Conservation (phyloP, 2,329 filamentous ascomycete genomes). For the Thelonectria blattea region DNA sequence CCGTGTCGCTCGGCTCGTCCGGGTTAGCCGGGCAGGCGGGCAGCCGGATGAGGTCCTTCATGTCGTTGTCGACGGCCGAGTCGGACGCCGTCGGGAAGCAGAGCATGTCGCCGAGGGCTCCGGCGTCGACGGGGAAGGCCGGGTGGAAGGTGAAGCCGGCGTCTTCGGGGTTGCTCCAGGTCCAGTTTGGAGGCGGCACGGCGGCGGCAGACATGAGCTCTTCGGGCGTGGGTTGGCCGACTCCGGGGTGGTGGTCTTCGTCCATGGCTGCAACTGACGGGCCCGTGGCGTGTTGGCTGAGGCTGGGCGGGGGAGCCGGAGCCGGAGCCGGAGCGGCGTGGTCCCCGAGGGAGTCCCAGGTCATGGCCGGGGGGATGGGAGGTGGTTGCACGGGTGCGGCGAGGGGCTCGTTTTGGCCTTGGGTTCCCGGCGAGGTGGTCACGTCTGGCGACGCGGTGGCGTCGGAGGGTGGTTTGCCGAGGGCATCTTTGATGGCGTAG, state of each 20-base stretch:
- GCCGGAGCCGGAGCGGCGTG: neutral
- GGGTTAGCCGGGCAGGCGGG: slow-evolving; percentile 13
- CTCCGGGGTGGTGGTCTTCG: neutral
- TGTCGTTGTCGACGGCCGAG: neutral
- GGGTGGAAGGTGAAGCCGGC: slow-evolving; percentile 20
- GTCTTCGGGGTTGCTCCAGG: slow-evolving; percentile 22
- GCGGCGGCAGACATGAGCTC: neutral
- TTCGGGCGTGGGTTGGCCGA: slow-evolving; percentile 12
- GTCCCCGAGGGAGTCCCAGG: slow-evolving; percentile 10
- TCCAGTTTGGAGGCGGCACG: slow-evolving; percentile 17
- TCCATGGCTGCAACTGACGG: neutral
- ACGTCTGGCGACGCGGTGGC: slow-evolving; percentile 3
- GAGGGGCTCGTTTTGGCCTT: neutral
- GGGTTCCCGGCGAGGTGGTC: neutral
- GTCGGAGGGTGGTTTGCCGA: slow-evolving; percentile 5
- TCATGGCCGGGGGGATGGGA: neutral
- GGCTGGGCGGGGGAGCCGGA: neutral
- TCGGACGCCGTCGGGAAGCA: slow-evolving; percentile 9
- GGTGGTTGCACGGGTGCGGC: neutral
- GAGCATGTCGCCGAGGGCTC: slow-evolving; percentile 14
- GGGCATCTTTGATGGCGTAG: slow-evolving; percentile 22
- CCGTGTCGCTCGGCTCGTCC: slow-evolving; percentile 26
- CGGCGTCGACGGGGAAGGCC: slow-evolving; percentile 19
- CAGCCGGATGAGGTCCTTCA: slow-evolving; percentile 13
- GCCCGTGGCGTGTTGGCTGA: neutral